phyloP scores from a whole-genome alignment of 345 rosid species.

The Lepidium sativum region DNA sequence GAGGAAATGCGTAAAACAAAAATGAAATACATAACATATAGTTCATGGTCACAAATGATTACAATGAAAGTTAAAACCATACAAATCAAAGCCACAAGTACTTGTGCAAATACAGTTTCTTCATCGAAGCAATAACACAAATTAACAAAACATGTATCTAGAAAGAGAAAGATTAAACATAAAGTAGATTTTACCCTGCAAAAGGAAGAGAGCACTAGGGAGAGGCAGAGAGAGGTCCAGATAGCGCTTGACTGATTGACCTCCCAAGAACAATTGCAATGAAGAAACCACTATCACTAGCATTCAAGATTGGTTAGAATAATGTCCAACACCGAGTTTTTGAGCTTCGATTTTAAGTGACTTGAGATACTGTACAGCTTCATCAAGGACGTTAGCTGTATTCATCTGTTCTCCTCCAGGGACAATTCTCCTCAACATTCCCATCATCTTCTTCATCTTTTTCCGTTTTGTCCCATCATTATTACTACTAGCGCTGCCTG shows the following conservation, averaged over 20 bases:
- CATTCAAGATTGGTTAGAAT: conserved; percentile 32
- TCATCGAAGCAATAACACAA: not conserved
- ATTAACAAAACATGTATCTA: not conserved
- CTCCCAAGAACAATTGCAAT: not conserved
- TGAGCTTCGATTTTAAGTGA: conserved; percentile 72
- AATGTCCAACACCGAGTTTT: conserved; percentile 53
- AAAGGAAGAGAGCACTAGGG: not conserved
- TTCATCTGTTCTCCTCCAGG: conserved; percentile 75
- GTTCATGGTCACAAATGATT: not conserved
- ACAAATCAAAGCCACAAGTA: conserved; percentile 2
- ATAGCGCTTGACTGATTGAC: not conserved
- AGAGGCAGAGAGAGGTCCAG: not conserved
- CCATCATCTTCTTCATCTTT: conserved; percentile 78
- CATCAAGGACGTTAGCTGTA: conserved; percentile 60
- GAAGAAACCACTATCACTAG: not conserved
- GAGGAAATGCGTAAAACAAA: not conserved
- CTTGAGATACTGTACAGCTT: conserved; percentile 79
- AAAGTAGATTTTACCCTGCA: conserved; percentile 13
- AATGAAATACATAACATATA: not conserved
- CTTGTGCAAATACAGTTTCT: not conserved
- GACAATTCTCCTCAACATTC: conserved; percentile 56
- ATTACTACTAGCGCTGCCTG: conserved; percentile 30
- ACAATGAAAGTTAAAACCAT: not conserved
- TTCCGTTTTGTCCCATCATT: conserved; percentile 43
- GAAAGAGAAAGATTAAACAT: not conserved